Conservation (phyloP, 2,329 filamentous ascomycete species). For the Aureobasidium sp. region DNA sequence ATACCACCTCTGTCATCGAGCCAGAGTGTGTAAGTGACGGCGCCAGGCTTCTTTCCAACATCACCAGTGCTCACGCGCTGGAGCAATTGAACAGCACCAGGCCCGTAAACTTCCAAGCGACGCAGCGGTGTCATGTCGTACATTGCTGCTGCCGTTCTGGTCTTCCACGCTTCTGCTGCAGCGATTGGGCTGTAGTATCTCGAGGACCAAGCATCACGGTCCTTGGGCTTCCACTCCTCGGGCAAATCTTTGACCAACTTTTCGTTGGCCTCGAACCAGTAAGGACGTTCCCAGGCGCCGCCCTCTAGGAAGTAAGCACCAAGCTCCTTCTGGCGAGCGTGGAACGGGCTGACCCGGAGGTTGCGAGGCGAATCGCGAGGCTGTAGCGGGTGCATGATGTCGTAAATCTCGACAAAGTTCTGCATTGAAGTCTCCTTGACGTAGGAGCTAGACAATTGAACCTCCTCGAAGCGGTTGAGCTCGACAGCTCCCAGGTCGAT, state of each 20-base stretch:
- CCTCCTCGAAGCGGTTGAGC: conserved; percentile 51
- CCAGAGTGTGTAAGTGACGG: conserved; percentile 49
- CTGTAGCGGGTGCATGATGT: conserved; percentile 53
- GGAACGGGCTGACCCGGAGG: conserved; percentile 51
- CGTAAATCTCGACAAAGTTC: conserved; percentile 57
- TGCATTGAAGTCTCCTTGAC: conserved; percentile 47
- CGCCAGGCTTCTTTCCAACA: conserved; percentile 39
- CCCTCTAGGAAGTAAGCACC: conserved; percentile 51
- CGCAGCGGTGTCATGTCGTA: conserved; percentile 55
- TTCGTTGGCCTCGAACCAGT: conserved; percentile 52
- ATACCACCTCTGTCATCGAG: conserved; percentile 47
- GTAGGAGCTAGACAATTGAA: conserved; percentile 49
- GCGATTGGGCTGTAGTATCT: conserved; percentile 50
- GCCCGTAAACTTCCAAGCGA: conserved; percentile 49
- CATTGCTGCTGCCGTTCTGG: conserved; percentile 51
- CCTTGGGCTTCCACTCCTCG: conserved; percentile 44
- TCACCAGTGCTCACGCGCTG: conserved; percentile 45
- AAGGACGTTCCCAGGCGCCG: conserved; percentile 54
- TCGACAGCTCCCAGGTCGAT: conserved; percentile 53
- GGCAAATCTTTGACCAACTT: conserved; percentile 44
- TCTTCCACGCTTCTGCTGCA: conserved; percentile 56
- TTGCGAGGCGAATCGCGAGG: conserved; percentile 49
- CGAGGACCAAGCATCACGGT: conserved; percentile 51
- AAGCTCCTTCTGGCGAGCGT: conserved; percentile 45
- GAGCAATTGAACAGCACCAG: conserved; percentile 47